phyloP scores from a whole-genome alignment of 75 land plant species.

The Chamaecyparis obtusa region DNA sequence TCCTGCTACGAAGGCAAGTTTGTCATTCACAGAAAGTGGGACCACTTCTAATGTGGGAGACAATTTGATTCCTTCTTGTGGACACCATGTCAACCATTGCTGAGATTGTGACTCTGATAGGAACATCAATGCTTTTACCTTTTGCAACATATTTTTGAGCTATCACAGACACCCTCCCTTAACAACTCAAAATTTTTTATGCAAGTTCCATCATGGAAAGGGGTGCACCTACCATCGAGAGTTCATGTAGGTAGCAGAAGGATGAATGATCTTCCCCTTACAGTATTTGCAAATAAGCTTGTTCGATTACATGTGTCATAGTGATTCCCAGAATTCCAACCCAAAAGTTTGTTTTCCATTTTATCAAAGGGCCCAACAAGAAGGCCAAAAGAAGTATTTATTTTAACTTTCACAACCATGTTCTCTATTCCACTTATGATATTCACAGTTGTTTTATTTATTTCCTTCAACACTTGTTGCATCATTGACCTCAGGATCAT shows the following conservation, averaged over 20 bases:
- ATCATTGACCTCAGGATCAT: not conserved
- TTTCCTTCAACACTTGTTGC: not conserved
- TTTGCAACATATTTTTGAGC: conserved; percentile 75
- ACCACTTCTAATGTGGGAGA: conserved; percentile 48
- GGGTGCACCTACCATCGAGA: conserved; percentile 97
- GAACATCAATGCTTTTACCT: conserved; percentile 75
- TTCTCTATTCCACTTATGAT: conserved; percentile 11
- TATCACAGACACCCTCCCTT: conserved; percentile 80
- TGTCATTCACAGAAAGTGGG: conserved; percentile 90
- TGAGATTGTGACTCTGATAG: conserved; percentile 75
- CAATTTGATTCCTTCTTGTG: conserved; percentile 63
- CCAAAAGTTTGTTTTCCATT: conserved; percentile 53
- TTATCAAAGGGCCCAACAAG: conserved; percentile 87
- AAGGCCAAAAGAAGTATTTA: conserved; percentile 60
- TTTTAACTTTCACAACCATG: conserved; percentile 23
- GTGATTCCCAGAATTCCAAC: conserved; percentile 47
- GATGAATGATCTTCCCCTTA: conserved; percentile 65
- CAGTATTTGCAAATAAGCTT: conserved; percentile 56
- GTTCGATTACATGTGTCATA: conserved; percentile 58
- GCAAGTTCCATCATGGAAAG: conserved; percentile 97
- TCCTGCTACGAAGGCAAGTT: conserved; percentile 81
- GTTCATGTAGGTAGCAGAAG: conserved; percentile 89
- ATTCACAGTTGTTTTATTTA: not conserved
- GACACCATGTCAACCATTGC: conserved; percentile 86
- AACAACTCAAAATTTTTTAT: conserved; percentile 80